Base-by-base conservation (phyloP, 2,329 filamentous ascomycete species). In the Cordyceps cicadae region DNA sequence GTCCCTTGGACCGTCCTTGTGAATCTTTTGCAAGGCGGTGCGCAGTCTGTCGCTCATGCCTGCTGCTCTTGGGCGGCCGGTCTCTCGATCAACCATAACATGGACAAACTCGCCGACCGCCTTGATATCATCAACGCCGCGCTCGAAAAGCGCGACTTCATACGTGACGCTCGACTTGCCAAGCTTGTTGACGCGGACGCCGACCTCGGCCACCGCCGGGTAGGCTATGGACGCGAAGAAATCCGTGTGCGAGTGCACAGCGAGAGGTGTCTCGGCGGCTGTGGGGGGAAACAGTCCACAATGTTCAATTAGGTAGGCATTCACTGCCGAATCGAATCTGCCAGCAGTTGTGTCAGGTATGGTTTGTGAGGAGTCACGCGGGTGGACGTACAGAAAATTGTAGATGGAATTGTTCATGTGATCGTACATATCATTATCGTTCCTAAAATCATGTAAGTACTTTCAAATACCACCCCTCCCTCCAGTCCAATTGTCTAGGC, bases 401-500 rank as follows among this genome's bases (percentile, higher is more conserved):
- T 96, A 96, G 59, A 94, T 81, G 46, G 87, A 89, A 71, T 96
- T 96, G 76, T 96, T 96, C 80, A 96, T 85, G 71, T 97, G 93
- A 63, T 90, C 82, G 74, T 94, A 96, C 89, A 95, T 94, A 76
- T 96, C 92, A 71, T 96, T 96, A 74, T 96, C 92, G 72, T 85
- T 87, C 90, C 90, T 92, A 24, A 59, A 62, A 60, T 3, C 5
- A 63, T 61, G 62, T 49, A 59, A 15, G 46, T 37, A 52, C 8
- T 6, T 46, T 19, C 5, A 8, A 29, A 45, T 29, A 37, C 41
- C 34, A 43, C 46, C 9, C 17, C 63, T 62, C 63, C 55, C 56
- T 66, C 50, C 66, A 64, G 62, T 37, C 39, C 37, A 19, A 32
- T 48, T 52, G 54, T 45, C 50, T 34, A 7, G 12, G 12, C 12